Evolutionary conservation across 768 basidiomycete species (phyloP), one percentile per base, ranked within the genome.

Genomic region (Boletus edulis): DNA sequence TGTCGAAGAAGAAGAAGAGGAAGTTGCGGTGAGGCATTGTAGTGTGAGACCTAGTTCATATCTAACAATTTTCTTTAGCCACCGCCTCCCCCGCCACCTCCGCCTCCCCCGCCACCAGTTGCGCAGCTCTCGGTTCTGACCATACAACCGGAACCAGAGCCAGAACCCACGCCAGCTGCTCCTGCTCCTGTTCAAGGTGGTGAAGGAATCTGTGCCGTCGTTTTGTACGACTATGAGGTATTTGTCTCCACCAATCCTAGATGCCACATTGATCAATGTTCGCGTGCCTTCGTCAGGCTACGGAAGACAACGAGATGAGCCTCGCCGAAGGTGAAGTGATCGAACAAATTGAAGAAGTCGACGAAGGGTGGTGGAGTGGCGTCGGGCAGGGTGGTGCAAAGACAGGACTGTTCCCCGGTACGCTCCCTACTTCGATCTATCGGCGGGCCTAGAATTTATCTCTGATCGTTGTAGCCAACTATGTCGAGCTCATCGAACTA

Each of bases 331-430:
- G 92, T 43, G 91, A 95, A 65, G 71, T 85, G 35, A 83, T 97
- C 46, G 83, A 87, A 52, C 82, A 89, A 59, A 84, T 96, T 45
- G 90, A 94, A 70, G 85, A 91, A 70, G 71, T 91, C 15, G 91
- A 88, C 60, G 89, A 91, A 61, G 90, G 91, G 7, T 98, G 95
- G 95, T 97, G 94, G 95, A 81, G 77, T 54, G 95, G 92, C 20
- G 76, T 84, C 46, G 86, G 85, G 31, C 72, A 77, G 40, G 80
- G 76, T 22, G 93, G 92, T 6, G 20, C 29, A 5, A 86, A 88
- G 75, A 76, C 72, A 7, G 95, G 94, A 9, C 70, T 95, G 32
- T 97, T 96, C 84, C 94, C 94, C 55, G 81, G 89, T 91, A 60
- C 22, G 80, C 57, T 24, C 34, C n/a, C 29, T 8, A 44, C 31